Base-by-base conservation (phyloP, 192 early-diverging fungal species). In the Jimgerdemannia lactiflua region DNA sequence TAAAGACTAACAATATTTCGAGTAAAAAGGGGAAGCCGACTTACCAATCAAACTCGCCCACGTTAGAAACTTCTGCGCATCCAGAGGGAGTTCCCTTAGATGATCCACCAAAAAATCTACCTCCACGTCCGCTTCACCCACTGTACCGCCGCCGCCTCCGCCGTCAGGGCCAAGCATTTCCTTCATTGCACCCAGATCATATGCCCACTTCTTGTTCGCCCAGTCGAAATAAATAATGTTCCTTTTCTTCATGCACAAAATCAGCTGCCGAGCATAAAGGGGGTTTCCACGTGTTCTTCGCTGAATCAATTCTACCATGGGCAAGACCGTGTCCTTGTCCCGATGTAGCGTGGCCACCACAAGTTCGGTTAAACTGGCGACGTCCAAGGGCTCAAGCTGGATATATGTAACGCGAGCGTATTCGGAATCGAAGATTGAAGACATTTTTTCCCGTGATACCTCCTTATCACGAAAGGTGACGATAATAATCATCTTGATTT, bases 201-300 rank as follows among this genome's bases (percentile, higher is more conserved):
- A 80, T 18, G 75, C 79, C 79, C 79, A 80, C 69, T 77, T 64
- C 3, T 80, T 80, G 49, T 73, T 72, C n/a, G 76, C 71, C 79
- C 79, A 80, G 65, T 80, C 67, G 65, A 80, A 80, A 42, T 77
- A 80, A 17, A 80, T 80, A 6, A 80, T 64, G 9, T 76, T 73
- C 39, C 59, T 73, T 29, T 71, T 18, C 68, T 80, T 76, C 68
- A 77, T 80, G 9, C 64, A 70, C 29, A 73, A 72, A 67, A 76
- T 67, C 7, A 80, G 41, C 40, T 80, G 79, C 4, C 70, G 63
- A 11, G 69, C 71, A 41, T 80, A 80, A 65, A 80, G 76, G n/a
- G 79, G 70, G 49, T 80, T 80, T 20, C 79, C 79, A 14, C 71
- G 66, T 2, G 79, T 80, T n/a, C 76, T 76, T 42, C 65, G 74